Evolutionary conservation across 2,329 filamentous ascomycete species (phyloP).

Genomic region (Paraphaeosphaeria sporulosa): DNA sequence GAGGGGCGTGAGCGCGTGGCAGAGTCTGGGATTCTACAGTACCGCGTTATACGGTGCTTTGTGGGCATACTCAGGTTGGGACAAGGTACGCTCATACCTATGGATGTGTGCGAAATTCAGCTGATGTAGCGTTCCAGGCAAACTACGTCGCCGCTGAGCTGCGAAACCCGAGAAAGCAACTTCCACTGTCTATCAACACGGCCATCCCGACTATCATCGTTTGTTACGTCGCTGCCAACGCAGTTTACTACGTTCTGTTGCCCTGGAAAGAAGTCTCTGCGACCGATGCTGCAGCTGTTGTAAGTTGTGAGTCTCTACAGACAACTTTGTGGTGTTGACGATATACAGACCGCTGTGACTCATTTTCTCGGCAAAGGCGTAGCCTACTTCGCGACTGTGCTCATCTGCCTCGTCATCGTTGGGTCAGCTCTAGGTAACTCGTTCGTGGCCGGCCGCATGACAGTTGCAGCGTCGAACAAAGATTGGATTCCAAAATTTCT

Average conservation of each 20-base stretch:
- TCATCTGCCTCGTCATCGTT: conserved; percentile 69
- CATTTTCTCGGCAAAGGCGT: conserved; percentile 62
- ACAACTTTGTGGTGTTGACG: background rate
- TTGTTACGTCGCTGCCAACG: conserved; percentile 68
- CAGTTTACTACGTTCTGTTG: conserved; percentile 68
- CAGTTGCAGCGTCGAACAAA: conserved; percentile 62
- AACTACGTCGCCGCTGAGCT: conserved; percentile 50
- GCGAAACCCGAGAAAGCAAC: conserved; percentile 45
- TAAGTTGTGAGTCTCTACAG: conserved; percentile 44
- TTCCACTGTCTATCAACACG: conserved; percentile 69
- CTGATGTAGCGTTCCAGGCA: conserved; percentile 31
- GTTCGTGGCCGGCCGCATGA: conserved; percentile 70
- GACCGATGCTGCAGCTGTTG: conserved; percentile 70
- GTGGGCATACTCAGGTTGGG: conserved; percentile 49
- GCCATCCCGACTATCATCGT: conserved; percentile 68
- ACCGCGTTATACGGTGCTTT: conserved; percentile 57
- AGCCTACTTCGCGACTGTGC: conserved; percentile 59
- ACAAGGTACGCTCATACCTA: conserved; percentile 34
- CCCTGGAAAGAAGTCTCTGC: conserved; percentile 67
- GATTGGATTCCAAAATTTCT: conserved; percentile 39
- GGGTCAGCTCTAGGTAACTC: conserved; percentile 70
- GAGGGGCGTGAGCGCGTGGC: conserved; percentile 59
- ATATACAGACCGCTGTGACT: conserved; percentile 38
- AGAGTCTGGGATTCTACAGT: conserved; percentile 67
- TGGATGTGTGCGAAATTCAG: background rate